phyloP scores from a whole-genome alignment of 2,329 filamentous ascomycete genomes.

The Paecilomyces niveus region DNA sequence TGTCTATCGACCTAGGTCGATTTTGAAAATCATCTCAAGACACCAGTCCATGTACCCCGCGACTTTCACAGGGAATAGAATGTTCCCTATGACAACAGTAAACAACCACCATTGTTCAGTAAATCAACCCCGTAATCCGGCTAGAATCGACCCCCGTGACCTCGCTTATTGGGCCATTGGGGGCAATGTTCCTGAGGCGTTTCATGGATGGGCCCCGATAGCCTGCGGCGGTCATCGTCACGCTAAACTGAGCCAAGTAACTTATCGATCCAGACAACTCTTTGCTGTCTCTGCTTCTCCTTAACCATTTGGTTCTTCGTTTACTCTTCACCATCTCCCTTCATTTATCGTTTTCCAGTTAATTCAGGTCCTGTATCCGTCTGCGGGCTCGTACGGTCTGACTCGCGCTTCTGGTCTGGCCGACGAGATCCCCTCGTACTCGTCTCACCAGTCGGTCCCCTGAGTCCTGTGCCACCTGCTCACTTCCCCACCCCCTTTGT shows the following conservation, averaged over 20 bases:
- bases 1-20: too few relatives aligned
- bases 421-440: not conserved
- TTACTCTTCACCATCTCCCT: not conserved
- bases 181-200: not conserved
- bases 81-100: not conserved
- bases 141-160: not conserved
- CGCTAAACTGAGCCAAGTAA: not conserved
- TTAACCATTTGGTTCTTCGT: not conserved
- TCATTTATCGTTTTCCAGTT: not conserved
- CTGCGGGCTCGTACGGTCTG: not conserved
- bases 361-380: not conserved
- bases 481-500: slow-evolving; percentile 4
- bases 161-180: slow-evolving; percentile 2
- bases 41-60: not conserved
- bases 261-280: not conserved
- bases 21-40: not conserved
- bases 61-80: not conserved
- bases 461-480: not conserved
- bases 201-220: not conserved
- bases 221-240: slow-evolving; percentile 1
- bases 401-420: slow-evolving; percentile 2
- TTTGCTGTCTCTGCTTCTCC: slow-evolving; percentile 1
- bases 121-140: not conserved
- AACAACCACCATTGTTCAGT: not conserved
- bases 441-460: not conserved